Conservation (phyloP, 495 filamentous ascomycete genomes). For the Usnea hakonensis region DNA sequence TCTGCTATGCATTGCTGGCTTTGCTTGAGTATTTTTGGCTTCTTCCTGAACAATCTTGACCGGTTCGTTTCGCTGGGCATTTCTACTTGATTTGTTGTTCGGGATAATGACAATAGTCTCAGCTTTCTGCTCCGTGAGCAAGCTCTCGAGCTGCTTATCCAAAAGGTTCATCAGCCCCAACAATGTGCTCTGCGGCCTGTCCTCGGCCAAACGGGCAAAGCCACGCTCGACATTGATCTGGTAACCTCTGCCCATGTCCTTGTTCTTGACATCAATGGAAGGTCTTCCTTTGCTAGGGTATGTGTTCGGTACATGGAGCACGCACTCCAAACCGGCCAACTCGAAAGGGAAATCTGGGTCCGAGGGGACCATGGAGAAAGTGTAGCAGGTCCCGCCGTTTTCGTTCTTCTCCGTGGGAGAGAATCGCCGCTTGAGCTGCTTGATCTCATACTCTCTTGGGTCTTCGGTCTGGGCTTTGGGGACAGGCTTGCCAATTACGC, state of each 20-base stretch:
- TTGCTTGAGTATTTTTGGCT: not conserved
- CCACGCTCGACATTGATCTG: conserved; percentile 74
- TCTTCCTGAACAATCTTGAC: conserved; percentile 6
- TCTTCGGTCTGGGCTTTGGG: conserved; percentile 57
- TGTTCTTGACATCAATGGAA: conserved; percentile 58
- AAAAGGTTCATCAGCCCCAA: conserved; percentile 62
- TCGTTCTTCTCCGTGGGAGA: conserved; percentile 50
- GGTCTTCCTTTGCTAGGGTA: conserved; percentile 53
- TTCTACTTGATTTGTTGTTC: conserved; percentile 42
- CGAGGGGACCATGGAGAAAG: conserved; percentile 64
- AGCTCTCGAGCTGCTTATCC: conserved; percentile 64
- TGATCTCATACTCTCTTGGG: conserved; percentile 67
- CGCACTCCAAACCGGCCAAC: conserved; percentile 58
- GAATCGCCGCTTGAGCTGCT: conserved; percentile 67
- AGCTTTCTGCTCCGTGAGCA: conserved; percentile 63
- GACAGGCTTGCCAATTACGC: conserved; percentile 55
- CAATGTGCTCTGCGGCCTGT: conserved; percentile 50
- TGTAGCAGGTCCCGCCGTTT: conserved; percentile 47
- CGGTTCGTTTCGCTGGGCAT: not conserved
- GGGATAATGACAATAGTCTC: conserved; percentile 72
- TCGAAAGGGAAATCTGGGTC: conserved; percentile 85
- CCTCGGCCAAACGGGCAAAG: conserved; percentile 58
- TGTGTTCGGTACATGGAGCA: conserved; percentile 55
- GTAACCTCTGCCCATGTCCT: conserved; percentile 71
- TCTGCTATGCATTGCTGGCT: conserved; percentile 14